A percentile compares a stretch with the other conserved stretches of the same genome.
phyloP scores from a whole-genome alignment of 768 basidiomycete species.

The Hydnum rufescens region DNA sequence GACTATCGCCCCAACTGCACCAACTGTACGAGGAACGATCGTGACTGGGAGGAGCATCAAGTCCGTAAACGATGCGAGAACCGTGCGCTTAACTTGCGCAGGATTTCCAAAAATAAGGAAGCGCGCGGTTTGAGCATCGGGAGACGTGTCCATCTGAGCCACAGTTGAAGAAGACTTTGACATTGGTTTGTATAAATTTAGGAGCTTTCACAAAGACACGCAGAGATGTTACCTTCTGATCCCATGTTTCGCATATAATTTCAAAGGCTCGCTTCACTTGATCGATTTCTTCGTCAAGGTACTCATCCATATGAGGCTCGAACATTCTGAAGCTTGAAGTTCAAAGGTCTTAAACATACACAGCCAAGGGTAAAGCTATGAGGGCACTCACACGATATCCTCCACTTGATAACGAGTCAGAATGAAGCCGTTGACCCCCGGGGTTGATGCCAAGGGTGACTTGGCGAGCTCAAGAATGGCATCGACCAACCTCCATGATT shows the following conservation, averaged over 20 bases:
- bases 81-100: constrained; percentile 77
- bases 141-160: constrained; percentile 1
- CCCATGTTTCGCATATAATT: constrained; percentile 61
- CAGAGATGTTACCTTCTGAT: constrained; percentile 34
- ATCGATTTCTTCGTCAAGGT: constrained; percentile 86
- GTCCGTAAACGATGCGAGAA: constrained; percentile 80
- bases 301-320: constrained; percentile 92
- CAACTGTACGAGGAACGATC: constrained; percentile 68
- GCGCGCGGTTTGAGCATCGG: constrained; percentile 20
- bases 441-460: constrained; percentile 5
- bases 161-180: too few relatives aligned
- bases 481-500: constrained; percentile 75
- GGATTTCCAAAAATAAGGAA: constrained; percentile 79
- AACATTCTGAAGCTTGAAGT: constrained; percentile 92
- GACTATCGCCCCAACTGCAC: constrained; percentile 14
- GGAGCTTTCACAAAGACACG: neutral
- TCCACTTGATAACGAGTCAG: constrained; percentile 40
- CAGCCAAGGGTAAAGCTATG: neutral
- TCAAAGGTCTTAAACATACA: neutral
- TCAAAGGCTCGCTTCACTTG: constrained; percentile 56
- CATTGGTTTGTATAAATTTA: neutral
- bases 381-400: constrained; percentile 52
- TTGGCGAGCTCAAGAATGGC: constrained; percentile 36
- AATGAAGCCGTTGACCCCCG: constrained; percentile 17
- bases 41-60: constrained; percentile 84